Percentiles rank a stretch among this genome's conserved stretches.
Evolutionary conservation across 768 basidiomycete species (phyloP).

Genomic region (Boletus speciosus): DNA sequence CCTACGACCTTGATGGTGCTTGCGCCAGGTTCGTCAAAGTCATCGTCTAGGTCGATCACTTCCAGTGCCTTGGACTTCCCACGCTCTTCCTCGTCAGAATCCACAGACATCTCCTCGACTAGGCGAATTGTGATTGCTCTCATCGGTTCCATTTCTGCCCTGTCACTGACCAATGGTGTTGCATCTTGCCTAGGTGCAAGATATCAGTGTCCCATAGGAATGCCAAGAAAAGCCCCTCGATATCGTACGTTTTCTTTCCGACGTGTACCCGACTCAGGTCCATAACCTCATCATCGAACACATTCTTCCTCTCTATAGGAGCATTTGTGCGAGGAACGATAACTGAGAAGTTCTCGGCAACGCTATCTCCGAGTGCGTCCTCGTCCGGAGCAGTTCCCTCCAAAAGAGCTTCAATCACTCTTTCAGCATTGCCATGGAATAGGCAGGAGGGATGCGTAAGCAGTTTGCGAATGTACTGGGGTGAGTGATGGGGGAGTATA

Average conservation of each 20-base stretch:
- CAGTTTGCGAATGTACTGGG: slow-evolving; percentile 55
- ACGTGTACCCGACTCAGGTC: slow-evolving; percentile 56
- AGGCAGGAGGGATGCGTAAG: slow-evolving; percentile 45
- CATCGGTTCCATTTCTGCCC: slow-evolving; percentile 63
- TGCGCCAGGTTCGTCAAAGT: slow-evolving; percentile 42
- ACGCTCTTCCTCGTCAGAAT: slow-evolving; percentile 62
- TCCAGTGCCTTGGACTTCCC: slow-evolving; percentile 20
- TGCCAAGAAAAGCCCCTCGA: not conserved
- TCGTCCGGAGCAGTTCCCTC: slow-evolving; percentile 61
- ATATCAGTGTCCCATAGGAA: slow-evolving; percentile 5
- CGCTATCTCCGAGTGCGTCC: slow-evolving; percentile 25
- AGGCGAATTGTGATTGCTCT: slow-evolving; percentile 80
- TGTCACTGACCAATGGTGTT: slow-evolving; percentile 49
- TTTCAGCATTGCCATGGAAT: slow-evolving; percentile 56
- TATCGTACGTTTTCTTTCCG: slow-evolving; percentile 63
- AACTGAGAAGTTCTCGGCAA: not conserved
- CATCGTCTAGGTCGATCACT: slow-evolving; percentile 50
- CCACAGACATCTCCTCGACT: slow-evolving; percentile 60
- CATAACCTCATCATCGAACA: slow-evolving; percentile 71
- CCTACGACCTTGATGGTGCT: slow-evolving; percentile 47
- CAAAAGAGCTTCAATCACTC: slow-evolving; percentile 66
- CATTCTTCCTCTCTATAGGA: slow-evolving; percentile 56
- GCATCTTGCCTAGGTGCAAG: slow-evolving; percentile 41
- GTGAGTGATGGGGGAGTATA: slow-evolving; percentile 62
- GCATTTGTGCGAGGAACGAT: slow-evolving; percentile 1